Percentiles rank a stretch among this genome's conserved stretches.
Evolutionary conservation across 345 rosid genomes (phyloP).

Genomic region (Geranium rotundifolium): DNA sequence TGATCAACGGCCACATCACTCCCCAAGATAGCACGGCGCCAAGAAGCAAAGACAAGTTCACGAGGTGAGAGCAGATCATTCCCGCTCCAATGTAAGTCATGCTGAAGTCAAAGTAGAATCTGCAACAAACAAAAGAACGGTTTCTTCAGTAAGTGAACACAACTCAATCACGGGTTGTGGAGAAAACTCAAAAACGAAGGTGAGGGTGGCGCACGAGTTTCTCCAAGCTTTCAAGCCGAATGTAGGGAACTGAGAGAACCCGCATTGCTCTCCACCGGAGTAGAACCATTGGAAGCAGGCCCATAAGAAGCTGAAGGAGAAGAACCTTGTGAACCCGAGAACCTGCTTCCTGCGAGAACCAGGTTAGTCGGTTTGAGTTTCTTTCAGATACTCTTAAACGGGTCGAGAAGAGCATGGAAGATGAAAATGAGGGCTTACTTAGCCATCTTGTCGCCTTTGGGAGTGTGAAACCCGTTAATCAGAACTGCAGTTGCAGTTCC

Average conservation of each 20-base stretch:
- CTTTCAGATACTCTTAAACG: background rate
- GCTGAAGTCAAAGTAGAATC: slow-evolving; percentile 86
- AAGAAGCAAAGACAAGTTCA: slow-evolving; percentile 74
- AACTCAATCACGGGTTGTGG: no score
- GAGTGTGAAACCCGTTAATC: slow-evolving; percentile 79
- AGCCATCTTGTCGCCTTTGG: slow-evolving; percentile 58
- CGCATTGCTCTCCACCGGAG: slow-evolving; percentile 56
- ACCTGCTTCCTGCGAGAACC: slow-evolving; percentile 64
- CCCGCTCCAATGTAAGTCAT: slow-evolving; percentile 90
- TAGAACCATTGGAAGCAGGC: slow-evolving; percentile 85
- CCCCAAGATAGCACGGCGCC: slow-evolving; percentile 94
- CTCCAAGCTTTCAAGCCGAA: slow-evolving; percentile 76
- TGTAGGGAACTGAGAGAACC: slow-evolving; percentile 70
- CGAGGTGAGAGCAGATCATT: slow-evolving; percentile 93
- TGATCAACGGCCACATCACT: slow-evolving; percentile 87
- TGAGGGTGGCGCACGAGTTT: slow-evolving; percentile 40
- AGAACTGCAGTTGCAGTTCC: slow-evolving; percentile 92
- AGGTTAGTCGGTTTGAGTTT: background rate
- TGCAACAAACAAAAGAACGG: slow-evolving; percentile 21
- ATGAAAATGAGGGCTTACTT: slow-evolving; percentile 31
- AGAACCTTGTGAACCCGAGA: slow-evolving; percentile 49
- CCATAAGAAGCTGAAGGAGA: slow-evolving; percentile 68
- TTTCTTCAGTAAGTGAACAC: no score
- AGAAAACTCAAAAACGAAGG: background rate
- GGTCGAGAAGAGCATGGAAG: slow-evolving; percentile 1